These are phyloP conservation scores for Coemansia sp. DNA, from an alignment of 192 early-diverging fungal genomes.

Conservation along the genomic window DNA sequence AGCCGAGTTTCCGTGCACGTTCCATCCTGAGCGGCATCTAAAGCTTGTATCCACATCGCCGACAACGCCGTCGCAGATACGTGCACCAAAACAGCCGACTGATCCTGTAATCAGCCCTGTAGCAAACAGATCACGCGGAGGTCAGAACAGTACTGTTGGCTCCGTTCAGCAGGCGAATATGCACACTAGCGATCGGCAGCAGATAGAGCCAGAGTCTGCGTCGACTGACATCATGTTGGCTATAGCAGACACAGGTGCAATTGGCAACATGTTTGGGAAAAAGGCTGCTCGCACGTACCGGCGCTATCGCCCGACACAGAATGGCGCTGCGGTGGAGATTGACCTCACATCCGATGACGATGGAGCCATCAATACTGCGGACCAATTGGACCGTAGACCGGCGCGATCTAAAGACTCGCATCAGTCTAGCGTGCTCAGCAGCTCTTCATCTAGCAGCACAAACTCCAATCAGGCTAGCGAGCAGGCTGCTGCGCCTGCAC, in stretches of 20 bases:
- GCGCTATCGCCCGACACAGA: slow-evolving; percentile 24
- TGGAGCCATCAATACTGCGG: not conserved
- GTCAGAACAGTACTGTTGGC: not conserved
- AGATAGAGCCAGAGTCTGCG: not conserved
- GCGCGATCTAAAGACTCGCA: not conserved
- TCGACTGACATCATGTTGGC: not conserved
- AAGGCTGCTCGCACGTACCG: slow-evolving; percentile 26
- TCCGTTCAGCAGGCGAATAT: not conserved
- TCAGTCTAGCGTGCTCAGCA: not conserved
- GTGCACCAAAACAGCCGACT: not conserved
- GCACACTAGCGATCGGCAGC: not conserved
- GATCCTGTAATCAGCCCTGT: not conserved
- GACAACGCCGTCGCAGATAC: not conserved
- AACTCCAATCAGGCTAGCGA: not conserved
- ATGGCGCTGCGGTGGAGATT: slow-evolving; percentile 1
- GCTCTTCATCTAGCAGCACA: not conserved
- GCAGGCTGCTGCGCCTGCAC: not conserved
- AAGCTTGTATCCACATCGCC: slow-evolving; percentile 17
- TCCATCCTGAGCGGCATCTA: slow-evolving; percentile 41
- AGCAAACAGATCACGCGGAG: not conserved
- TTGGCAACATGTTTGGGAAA: slow-evolving; percentile 30
- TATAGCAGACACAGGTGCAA: slow-evolving; percentile 9
- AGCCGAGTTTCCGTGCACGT: slow-evolving; percentile 39
- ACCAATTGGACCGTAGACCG: not conserved
- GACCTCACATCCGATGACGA: not conserved